Base-by-base conservation (phyloP, 805 yeast genomes). In the Komagataella pseudopastoris region DNA sequence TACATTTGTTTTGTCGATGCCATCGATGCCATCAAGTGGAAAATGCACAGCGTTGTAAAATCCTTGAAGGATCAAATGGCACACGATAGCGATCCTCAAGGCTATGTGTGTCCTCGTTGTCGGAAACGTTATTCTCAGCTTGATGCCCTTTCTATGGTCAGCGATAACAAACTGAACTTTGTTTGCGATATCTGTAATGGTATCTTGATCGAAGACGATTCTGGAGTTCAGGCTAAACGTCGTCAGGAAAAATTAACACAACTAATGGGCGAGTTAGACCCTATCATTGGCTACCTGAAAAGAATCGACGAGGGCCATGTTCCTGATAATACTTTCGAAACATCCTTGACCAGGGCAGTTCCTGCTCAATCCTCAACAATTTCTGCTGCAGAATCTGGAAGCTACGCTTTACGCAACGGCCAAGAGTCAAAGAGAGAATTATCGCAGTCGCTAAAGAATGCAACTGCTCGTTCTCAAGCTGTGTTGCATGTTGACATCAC, bases 1-100 rank as follows among this genome's bases (percentile, higher is more conserved):
- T 93, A 78, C 65, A 83, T 91, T 51, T 96, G 88, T 62, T 80
- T 78, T 63, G 88, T 96, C 2, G 96, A 89, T 64, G 95, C 98
- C 0, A 87, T 93, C 45, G 99, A 93, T 68, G 81, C 96, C 3
- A 81, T 93, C 63, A 93, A 93, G 67, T 93, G 98, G 98, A 89
- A 90, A 62, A 86, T 91, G 53, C 96, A 91, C 64, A 79, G 86
- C 48, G 76, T 93, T 23, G 97, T 88, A 12, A 83, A 83, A 58
- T 65, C 74, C 51, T 73, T 90, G 52, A 88, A 88, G 61, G 87
- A 85, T 56, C 95, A 89, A 60, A 77, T 91, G 68, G 82, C 88
- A 50, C 85, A 81, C 56, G 86, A 84, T 59, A 81, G 88, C 23
- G 90, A 88, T 58, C 95, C 97, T 1, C 96, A 93, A 61, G 99